These are phyloP conservation scores for Venturia carpophila DNA, from an alignment of 2,329 filamentous ascomycete genomes.

Conservation along the genomic window DNA sequence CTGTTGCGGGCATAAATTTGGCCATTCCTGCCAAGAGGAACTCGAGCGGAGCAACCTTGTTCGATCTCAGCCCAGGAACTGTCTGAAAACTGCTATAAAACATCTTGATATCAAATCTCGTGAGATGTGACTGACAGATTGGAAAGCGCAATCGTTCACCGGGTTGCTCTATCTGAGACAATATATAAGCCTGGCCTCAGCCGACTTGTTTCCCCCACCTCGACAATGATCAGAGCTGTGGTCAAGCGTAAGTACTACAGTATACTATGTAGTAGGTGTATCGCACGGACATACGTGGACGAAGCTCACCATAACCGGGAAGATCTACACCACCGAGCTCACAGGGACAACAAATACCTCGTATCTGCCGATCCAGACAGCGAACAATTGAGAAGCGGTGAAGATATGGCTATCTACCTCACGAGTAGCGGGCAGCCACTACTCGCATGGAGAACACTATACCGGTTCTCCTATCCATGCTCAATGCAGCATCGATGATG, in stretches of 20 bases:
- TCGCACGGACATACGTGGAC: background rate
- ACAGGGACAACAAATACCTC: background rate
- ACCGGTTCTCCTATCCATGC: background rate
- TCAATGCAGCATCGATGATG: background rate
- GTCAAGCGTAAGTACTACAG: background rate
- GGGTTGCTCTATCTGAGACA: slow-evolving; percentile 2
- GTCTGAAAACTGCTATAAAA: background rate
- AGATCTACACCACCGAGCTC: background rate
- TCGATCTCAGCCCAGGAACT: background rate
- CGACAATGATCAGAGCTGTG: background rate
- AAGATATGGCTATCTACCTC: background rate
- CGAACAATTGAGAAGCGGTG: background rate
- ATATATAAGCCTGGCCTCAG: too few relatives aligned
- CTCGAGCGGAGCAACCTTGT: background rate
- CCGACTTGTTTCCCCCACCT: background rate
- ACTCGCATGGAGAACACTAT: background rate
- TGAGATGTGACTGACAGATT: background rate
- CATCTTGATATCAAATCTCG: background rate
- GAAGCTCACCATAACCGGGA: background rate
- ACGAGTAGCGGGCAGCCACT: background rate
- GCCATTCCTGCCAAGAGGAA: background rate
- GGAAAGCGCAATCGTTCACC: background rate
- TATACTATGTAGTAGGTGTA: too few relatives aligned
- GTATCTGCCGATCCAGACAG: background rate
- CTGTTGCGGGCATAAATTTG: background rate